These are phyloP conservation scores for Saccharomyces hybrid DNA, from an alignment of 1,139 yeast genomes.

Conservation along the genomic window DNA sequence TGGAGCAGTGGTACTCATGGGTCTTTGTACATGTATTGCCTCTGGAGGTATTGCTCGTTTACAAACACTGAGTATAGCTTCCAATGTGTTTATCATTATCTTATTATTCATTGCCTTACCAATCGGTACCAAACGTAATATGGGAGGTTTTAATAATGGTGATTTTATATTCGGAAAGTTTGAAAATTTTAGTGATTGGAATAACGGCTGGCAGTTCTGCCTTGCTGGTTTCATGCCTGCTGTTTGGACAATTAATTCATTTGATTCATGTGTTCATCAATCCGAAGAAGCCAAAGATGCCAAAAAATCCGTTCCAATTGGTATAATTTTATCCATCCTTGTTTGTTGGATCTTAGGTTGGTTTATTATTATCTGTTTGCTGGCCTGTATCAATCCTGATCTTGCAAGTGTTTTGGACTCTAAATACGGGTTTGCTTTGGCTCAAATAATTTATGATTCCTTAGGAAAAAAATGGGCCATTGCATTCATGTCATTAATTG, in stretches of 20 bases:
- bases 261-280: conserved; percentile 67
- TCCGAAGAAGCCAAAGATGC: conserved; percentile 67
- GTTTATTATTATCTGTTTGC: conserved; percentile 45
- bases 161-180: conserved; percentile 49
- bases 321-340: conserved; percentile 48
- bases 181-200: conserved; percentile 51
- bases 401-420: conserved; percentile 38
- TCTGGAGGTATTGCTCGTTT: conserved; percentile 47
- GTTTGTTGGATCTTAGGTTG: conserved; percentile 58
- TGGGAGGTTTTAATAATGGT: conserved; percentile 34
- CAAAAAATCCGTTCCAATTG: conserved; percentile 57
- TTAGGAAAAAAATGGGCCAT: conserved; percentile 66
- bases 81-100: conserved; percentile 47
- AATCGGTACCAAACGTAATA: conserved; percentile 37
- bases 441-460: conserved; percentile 57
- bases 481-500: conserved; percentile 53
- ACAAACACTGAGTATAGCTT: conserved; percentile 51
- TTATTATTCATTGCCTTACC: conserved; percentile 62
- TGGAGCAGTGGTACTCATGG: conserved; percentile 42
- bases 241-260: conserved; percentile 61
- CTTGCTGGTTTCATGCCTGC: conserved; percentile 47
- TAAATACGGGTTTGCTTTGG: conserved; percentile 48
- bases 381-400: conserved; percentile 51
- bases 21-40: conserved; percentile 41
- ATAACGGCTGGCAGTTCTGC: conserved; percentile 54